phyloP scores from a whole-genome alignment of 2,329 filamentous ascomycete species.

The Fusarium coicis region DNA sequence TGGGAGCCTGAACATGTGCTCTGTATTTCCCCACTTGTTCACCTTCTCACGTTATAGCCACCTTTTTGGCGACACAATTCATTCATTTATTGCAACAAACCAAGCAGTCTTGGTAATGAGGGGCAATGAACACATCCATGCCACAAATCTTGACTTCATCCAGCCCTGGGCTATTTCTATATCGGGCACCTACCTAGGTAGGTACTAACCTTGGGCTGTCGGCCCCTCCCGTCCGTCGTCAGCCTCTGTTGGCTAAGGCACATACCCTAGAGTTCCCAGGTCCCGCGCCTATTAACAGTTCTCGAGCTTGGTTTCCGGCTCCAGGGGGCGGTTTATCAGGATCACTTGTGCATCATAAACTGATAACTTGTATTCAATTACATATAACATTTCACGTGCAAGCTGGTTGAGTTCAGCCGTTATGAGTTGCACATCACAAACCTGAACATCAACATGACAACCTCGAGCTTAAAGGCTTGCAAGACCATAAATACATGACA shows the following conservation, averaged over 20 bases:
- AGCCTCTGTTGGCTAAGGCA: not conserved
- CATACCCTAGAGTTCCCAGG: slow-evolving; percentile 34
- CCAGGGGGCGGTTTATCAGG: not conserved
- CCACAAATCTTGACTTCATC: slow-evolving; percentile 40
- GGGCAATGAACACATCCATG: slow-evolving; percentile 12
- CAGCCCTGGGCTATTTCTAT: slow-evolving; percentile 34
- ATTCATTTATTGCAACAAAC: not conserved
- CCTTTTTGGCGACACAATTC: not conserved
- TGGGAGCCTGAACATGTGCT: not conserved
- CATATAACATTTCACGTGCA: not conserved
- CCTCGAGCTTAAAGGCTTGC: not conserved
- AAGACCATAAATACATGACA: no score
- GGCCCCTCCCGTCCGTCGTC: slow-evolving; percentile 12
- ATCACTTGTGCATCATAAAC: no score
- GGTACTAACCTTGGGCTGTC: not conserved
- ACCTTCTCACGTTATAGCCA: not conserved
- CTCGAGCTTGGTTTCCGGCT: not conserved
- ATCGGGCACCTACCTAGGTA: not conserved
- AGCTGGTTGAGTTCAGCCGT: not conserved
- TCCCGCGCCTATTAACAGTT: not conserved
- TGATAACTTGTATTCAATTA: not conserved
- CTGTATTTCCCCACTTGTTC: not conserved
- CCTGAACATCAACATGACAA: not conserved
- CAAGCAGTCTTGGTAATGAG: slow-evolving; percentile 1
- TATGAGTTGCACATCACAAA: not conserved